Percentiles rank a stretch among this genome's conserved stretches.
Evolutionary conservation across 768 basidiomycete genomes (phyloP).

Genomic region (Kwoniella mangroviensis): DNA sequence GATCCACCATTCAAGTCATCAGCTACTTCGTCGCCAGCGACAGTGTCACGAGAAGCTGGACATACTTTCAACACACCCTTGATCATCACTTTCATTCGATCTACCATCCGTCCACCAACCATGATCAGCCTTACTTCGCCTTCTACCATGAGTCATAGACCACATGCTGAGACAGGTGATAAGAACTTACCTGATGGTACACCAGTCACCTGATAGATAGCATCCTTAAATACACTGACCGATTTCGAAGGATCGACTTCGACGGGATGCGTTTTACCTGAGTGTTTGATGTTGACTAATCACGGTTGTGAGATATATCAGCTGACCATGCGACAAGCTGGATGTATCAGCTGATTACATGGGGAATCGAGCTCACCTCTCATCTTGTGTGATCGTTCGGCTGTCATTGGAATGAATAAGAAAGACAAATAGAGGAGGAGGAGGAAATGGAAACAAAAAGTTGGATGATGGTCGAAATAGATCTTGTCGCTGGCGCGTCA

Average conservation of each 20-base stretch:
- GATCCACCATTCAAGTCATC: neutral
- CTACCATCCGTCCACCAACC: conserved; percentile 57
- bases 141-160: no score
- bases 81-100: conserved; percentile 97
- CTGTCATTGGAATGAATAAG: neutral
- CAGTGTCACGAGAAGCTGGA: neutral
- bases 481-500: conserved; percentile 11
- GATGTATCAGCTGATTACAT: neutral
- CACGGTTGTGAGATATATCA: neutral
- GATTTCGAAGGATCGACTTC: conserved; percentile 72
- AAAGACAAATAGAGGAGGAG: neutral
- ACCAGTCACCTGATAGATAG: conserved; percentile 78
- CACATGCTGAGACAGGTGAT: neutral
- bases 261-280: conserved; percentile 76
- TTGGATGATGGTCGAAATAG: neutral
- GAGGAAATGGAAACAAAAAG: neutral
- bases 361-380: conserved; percentile 6
- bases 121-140: no score
- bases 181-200: conserved; percentile 62
- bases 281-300: conserved; percentile 81
- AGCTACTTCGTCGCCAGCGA: neutral
- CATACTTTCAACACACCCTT: conserved; percentile 86
- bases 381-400: conserved; percentile 7
- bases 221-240: conserved; percentile 76
- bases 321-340: neutral